Conservation (phyloP, 2,329 filamentous ascomycete genomes). For the Sphaerulina vaccinii region DNA sequence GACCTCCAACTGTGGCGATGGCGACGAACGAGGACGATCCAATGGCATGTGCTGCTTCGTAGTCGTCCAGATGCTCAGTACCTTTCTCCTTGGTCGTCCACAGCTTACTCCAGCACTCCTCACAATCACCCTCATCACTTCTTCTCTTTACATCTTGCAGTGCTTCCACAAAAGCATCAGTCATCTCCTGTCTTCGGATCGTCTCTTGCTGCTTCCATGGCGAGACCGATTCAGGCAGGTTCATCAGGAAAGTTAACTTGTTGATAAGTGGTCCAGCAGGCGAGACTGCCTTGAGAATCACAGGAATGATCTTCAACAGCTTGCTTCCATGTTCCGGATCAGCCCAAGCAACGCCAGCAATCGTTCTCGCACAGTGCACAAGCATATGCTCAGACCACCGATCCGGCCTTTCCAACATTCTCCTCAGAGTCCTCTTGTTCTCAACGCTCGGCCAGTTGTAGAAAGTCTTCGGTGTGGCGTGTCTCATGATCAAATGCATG, state of each 20-base stretch:
- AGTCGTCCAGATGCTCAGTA: conserved; percentile 32
- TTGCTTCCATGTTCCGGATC: conserved; percentile 37
- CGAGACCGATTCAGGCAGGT: conserved; percentile 34
- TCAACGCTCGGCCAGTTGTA: conserved; percentile 36
- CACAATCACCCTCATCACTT: conserved; percentile 26
- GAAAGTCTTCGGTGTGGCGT: conserved; percentile 33
- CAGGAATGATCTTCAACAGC: conserved; percentile 36
- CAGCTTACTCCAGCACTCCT: conserved; percentile 35
- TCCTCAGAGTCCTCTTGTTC: conserved; percentile 38
- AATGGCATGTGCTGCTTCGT: conserved; percentile 38
- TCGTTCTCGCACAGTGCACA: conserved; percentile 37
- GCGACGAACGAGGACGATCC: conserved; percentile 38
- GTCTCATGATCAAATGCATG: conserved; percentile 38
- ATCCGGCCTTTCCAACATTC: conserved; percentile 35
- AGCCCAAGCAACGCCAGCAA: conserved; percentile 36
- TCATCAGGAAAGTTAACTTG: conserved; percentile 36
- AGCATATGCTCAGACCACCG: conserved; percentile 38
- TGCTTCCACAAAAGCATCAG: conserved; percentile 37
- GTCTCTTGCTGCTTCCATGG: conserved; percentile 35
- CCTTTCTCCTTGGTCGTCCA: conserved; percentile 37
- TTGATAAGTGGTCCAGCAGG: conserved; percentile 37
- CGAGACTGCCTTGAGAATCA: conserved; percentile 37
- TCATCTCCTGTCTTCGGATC: conserved; percentile 33
- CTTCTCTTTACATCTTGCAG: conserved; percentile 34
- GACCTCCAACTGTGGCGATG: conserved; percentile 37